phyloP scores from a whole-genome alignment of 768 basidiomycete species.

The Royoungia palumana region DNA sequence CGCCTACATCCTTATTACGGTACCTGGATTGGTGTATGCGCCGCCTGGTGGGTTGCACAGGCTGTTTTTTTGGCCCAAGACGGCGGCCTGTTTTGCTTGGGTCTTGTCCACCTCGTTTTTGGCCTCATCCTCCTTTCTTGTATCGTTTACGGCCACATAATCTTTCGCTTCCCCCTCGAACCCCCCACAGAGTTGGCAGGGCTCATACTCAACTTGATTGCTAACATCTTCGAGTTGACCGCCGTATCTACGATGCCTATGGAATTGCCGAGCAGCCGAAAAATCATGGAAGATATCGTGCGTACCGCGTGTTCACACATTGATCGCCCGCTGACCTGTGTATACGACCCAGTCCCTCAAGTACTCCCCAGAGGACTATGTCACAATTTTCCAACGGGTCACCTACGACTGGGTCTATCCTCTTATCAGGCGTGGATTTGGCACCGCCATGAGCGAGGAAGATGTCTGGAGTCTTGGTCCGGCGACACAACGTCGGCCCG shows the following conservation, averaged over 20 bases:
- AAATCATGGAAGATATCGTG: constrained; percentile 61
- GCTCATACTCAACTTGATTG: constrained; percentile 42
- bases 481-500: constrained; percentile 59
- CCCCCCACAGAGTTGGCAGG: constrained; percentile 21
- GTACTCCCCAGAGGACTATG: constrained; percentile 67
- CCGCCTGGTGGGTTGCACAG: constrained; percentile 49
- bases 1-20: constrained; percentile 44
- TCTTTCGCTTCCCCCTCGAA: constrained; percentile 44
- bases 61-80: constrained; percentile 44
- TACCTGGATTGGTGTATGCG: constrained; percentile 36
- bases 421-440: constrained; percentile 49
- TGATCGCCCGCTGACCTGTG: not conserved
- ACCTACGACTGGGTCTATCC: constrained; percentile 73
- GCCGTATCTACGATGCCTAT: constrained; percentile 64
- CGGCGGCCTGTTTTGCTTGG: constrained; percentile 63
- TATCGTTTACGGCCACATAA: constrained; percentile 46
- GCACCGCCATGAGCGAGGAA: constrained; percentile 58
- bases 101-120: constrained; percentile 44
- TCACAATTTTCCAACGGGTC: constrained; percentile 66
- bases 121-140: constrained; percentile 52
- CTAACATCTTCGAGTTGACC: constrained; percentile 39
- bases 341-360: constrained; percentile 22
- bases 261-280: constrained; percentile 51
- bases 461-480: constrained; percentile 75
- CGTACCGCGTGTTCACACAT: constrained; percentile 23